Conservation (phyloP, 768 basidiomycete species). For the Kwoniella mangroviensis region DNA sequence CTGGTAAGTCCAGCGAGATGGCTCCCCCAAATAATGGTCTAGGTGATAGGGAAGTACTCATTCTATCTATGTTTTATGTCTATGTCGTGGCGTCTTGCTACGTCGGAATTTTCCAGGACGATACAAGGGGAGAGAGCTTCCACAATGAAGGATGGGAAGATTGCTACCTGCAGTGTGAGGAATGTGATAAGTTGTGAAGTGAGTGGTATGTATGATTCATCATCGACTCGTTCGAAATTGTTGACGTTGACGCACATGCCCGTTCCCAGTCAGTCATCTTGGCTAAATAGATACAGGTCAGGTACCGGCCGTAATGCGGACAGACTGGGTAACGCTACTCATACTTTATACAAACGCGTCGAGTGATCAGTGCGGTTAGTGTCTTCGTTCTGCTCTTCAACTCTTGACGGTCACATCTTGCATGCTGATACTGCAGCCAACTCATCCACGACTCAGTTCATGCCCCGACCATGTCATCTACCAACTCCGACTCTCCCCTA, state of each 20-base stretch:
- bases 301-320: constrained; percentile 14
- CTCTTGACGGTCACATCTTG: not conserved
- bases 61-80: not conserved
- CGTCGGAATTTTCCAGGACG: no score
- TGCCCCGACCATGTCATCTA: not conserved
- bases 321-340: not conserved
- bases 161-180: no score
- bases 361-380: no score
- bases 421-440: not conserved
- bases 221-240: not conserved
- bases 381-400: no score
- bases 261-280: no score
- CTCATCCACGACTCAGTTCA: no score
- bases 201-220: not conserved
- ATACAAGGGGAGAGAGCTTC: no score
- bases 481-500: constrained; percentile 18
- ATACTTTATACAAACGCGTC: not conserved
- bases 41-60: constrained; percentile 15
- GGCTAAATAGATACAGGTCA: not conserved
- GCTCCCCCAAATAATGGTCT: constrained; percentile 84
- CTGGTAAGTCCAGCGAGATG: constrained; percentile 68
- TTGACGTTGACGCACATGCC: not conserved
- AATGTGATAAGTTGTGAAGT: no score
- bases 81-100: not conserved
- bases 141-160: no score